Base-by-base conservation (phyloP, 192 early-diverging fungal genomes). In the Coemansia asiatica region DNA sequence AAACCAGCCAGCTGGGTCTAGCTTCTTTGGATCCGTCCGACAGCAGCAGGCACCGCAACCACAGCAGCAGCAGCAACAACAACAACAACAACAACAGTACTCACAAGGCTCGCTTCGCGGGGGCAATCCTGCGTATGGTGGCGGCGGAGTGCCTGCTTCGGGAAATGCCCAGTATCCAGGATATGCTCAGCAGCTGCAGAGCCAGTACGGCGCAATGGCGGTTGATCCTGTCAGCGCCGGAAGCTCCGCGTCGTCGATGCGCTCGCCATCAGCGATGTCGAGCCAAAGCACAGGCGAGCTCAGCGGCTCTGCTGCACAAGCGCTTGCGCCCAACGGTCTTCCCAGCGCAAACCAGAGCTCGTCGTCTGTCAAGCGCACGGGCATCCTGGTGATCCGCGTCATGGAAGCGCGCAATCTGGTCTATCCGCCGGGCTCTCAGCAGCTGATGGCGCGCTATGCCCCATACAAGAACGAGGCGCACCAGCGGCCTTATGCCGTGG, bases 401-500 rank as follows among this genome's bases (percentile, higher is more conserved):
- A 85, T 92, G 66, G 94, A 96, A 66, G 92, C 90, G 2, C 84
- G 88, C 38, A 89, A 85, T 56, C 81, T 96, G 68, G 85, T 87
- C 48, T 81, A 88, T 49, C 90, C 90, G 49, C 76, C 84, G 22
- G 89, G 86, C 40, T 89, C 63, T 64, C 83, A 74, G 56, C 82
- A 70, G 83, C 82, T 71, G 50, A 76, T 66, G 68, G 68, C 73
- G 51, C 79, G 77, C 71, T 85, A 78, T 62, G 78, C 72, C 61
- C 85, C 71, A 9, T 83, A 79, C 72, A 81, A 83, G 75, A 76
- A 77, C 68, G 82, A 79, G 63, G 83, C 72, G 64, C 81, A 84
- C 71, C 89, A 89, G 87, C 69, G 90, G 25, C 95, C 95, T 12
- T 97, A 95, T 70, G 88, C 87, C 6, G 92, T 97, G 16, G 83